phyloP scores from a whole-genome alignment of 2,329 filamentous ascomycete genomes.

The Pseudocercospora vitis region DNA sequence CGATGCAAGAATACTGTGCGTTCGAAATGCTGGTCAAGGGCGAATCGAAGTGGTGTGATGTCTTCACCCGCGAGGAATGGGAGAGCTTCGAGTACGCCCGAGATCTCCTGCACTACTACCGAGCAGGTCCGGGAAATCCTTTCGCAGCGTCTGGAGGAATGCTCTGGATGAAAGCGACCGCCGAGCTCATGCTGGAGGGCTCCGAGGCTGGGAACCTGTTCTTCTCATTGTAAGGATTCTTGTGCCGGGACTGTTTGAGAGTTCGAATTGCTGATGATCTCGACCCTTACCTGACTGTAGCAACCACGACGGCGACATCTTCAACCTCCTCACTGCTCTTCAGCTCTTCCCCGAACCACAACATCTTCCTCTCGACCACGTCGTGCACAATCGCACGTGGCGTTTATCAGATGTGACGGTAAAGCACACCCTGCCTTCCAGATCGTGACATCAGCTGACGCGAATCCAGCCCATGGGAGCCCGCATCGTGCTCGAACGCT shows the following conservation, averaged over 20 bases:
- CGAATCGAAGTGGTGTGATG: slow-evolving; percentile 56
- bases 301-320: slow-evolving; percentile 61
- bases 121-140: slow-evolving; percentile 57
- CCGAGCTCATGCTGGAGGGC: slow-evolving; percentile 46
- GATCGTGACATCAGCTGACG: not conserved
- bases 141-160: slow-evolving; percentile 57
- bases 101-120: slow-evolving; percentile 60
- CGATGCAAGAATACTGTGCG: slow-evolving; percentile 63
- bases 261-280: not conserved
- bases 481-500: slow-evolving; percentile 55
- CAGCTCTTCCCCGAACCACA: slow-evolving; percentile 49
- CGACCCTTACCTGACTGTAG: slow-evolving; percentile 26
- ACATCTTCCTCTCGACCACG: slow-evolving; percentile 50
- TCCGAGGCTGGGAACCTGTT: slow-evolving; percentile 52
- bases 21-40: slow-evolving; percentile 59
- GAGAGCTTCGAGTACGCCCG: slow-evolving; percentile 59
- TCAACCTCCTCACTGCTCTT: slow-evolving; percentile 55
- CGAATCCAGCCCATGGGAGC: slow-evolving; percentile 54
- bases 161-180: slow-evolving; percentile 60
- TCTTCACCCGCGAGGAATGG: slow-evolving; percentile 58
- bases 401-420: slow-evolving; percentile 54
- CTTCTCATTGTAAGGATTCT: slow-evolving; percentile 55
- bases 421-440: not conserved
- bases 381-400: slow-evolving; percentile 51
- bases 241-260: not conserved